Percentiles rank a stretch among this genome's conserved stretches.
phyloP scores from a whole-genome alignment of 2,329 filamentous ascomycete species.

The Stagonosporopsis chrysanthemi region DNA sequence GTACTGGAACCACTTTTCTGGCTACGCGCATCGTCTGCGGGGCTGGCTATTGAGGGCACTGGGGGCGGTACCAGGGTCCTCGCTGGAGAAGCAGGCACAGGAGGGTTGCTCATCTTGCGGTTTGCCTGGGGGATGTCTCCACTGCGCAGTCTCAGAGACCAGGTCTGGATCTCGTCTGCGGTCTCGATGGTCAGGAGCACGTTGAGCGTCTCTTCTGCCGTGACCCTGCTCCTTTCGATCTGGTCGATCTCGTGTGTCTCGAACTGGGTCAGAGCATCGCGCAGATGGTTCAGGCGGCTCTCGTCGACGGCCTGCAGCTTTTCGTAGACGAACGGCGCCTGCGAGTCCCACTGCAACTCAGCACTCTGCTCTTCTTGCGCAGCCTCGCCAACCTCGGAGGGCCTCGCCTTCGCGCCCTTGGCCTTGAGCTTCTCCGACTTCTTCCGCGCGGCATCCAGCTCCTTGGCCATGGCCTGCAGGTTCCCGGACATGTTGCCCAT shows the following conservation, averaged over 20 bases:
- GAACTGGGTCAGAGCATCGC: conserved; percentile 89
- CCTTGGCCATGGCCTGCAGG: conserved; percentile 79
- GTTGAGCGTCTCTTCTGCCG: conserved; percentile 81
- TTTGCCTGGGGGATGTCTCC: conserved; percentile 44
- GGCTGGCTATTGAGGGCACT: conserved; percentile 40
- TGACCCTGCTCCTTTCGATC: conserved; percentile 75
- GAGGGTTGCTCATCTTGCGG: conserved; percentile 44
- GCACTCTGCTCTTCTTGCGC: conserved; percentile 76
- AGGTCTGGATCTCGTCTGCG: conserved; percentile 82
- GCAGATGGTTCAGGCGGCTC: conserved; percentile 84
- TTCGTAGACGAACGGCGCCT: conserved; percentile 94
- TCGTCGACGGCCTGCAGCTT: conserved; percentile 91
- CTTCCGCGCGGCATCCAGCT: conserved; percentile 83
- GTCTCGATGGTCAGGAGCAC: conserved; percentile 86
- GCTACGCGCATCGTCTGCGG: conserved; percentile 62
- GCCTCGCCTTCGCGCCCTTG: conserved; percentile 78
- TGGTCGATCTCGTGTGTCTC: conserved; percentile 92
- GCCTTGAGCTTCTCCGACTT: conserved; percentile 83
- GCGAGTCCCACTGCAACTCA: conserved; percentile 88
- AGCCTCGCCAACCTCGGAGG: conserved; percentile 79
- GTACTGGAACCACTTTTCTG: conserved; percentile 55
- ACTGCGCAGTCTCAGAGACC: conserved; percentile 58
- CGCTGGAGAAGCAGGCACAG: conserved; percentile 34
- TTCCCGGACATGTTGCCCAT: conserved; percentile 85
- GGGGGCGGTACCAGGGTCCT: conserved; percentile 47